These are phyloP conservation scores for Fraxinus floribunda DNA, from an alignment of 305 asterid genomes.

Conservation along the genomic window DNA sequence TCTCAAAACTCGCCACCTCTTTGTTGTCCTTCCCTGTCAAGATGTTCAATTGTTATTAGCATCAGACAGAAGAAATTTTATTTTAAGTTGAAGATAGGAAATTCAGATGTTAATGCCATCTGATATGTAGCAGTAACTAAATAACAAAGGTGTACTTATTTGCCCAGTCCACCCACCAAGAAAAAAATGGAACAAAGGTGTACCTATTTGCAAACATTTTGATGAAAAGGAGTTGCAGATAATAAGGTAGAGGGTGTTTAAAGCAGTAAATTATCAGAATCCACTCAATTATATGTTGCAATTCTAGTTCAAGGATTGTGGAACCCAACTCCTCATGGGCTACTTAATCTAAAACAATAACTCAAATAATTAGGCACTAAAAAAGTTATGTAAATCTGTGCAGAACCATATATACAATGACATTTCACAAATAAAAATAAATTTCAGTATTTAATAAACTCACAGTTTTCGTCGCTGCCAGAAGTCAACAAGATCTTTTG, in stretches of 20 bases:
- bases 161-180: not conserved
- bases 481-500: slow-evolving; percentile 47
- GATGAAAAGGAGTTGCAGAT: not conserved
- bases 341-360: slow-evolving; percentile 6
- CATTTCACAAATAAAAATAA: not conserved
- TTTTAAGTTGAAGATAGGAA: not conserved
- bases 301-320: slow-evolving; percentile 1
- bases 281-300: not conserved
- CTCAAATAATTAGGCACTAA: not conserved
- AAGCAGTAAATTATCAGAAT: not conserved
- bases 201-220: not conserved
- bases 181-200: not conserved
- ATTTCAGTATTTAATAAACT: slow-evolving; percentile 18
- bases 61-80: not conserved
- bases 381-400: not conserved
- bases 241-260: not conserved
- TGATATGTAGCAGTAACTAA: slow-evolving; percentile 13
- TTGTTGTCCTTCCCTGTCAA: slow-evolving; percentile 51
- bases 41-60: slow-evolving; percentile 19
- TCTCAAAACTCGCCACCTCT: slow-evolving; percentile 38
- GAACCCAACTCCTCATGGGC: slow-evolving; percentile 6
- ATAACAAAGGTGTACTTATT: not conserved
- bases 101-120: not conserved
- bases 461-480: slow-evolving; percentile 52
- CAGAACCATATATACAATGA: slow-evolving; percentile 31